phyloP scores from a whole-genome alignment of 192 early-diverging fungal genomes.

The Linnemannia exigua region DNA sequence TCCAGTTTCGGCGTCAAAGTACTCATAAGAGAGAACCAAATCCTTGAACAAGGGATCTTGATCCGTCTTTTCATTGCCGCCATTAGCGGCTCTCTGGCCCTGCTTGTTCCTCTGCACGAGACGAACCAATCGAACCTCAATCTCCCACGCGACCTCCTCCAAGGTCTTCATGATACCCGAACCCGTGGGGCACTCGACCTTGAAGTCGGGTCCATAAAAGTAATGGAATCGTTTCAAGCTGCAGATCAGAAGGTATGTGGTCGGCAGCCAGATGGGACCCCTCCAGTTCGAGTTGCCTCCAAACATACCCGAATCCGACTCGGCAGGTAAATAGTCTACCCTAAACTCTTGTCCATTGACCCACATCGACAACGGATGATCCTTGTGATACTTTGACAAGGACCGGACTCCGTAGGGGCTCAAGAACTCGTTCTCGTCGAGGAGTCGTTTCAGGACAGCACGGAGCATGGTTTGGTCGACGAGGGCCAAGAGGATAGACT shows the following conservation, averaged over 20 bases:
- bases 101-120: constrained; percentile 46
- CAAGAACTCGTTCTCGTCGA: constrained; percentile 68
- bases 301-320: constrained; percentile 58
- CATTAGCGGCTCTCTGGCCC: constrained; percentile 59
- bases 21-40: constrained; percentile 65
- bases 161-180: constrained; percentile 42
- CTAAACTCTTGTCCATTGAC: constrained; percentile 57
- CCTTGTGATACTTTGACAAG: constrained; percentile 62
- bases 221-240: constrained; percentile 54
- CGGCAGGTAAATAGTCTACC: constrained; percentile 63
- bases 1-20: constrained; percentile 66
- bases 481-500: constrained; percentile 55
- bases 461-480: constrained; percentile 60
- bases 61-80: constrained; percentile 53
- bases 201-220: constrained; percentile 47
- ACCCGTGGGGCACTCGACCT: constrained; percentile 51
- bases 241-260: constrained; percentile 25
- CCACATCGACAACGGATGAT: constrained; percentile 61
- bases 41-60: constrained; percentile 63
- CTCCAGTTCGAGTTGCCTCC: constrained; percentile 56
- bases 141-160: constrained; percentile 46
- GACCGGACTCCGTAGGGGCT: constrained; percentile 62
- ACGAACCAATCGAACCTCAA: constrained; percentile 32
- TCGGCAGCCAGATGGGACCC: constrained; percentile 53
- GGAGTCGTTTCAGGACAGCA: constrained; percentile 53